These are phyloP conservation scores for Trypanosoma caninum DNA, from an alignment of 208 protist genomes.

Conservation along the genomic window DNA sequence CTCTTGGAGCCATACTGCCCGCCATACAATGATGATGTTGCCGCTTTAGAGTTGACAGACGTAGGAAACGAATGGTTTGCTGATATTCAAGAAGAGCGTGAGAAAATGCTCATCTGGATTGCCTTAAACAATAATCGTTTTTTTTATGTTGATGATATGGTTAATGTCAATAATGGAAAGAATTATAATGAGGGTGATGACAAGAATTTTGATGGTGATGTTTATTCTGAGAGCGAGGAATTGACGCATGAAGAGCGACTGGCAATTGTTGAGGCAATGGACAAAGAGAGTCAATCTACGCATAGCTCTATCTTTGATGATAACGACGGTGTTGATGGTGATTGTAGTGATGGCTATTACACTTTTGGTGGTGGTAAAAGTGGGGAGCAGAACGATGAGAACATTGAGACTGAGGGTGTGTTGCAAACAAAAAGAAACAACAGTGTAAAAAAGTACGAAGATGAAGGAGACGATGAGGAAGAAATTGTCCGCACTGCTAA, in stretches of 20 bases:
- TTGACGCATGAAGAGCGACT: background rate
- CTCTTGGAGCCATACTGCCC: constrained; percentile 85
- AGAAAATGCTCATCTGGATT: constrained; percentile 21
- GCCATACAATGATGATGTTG: constrained; percentile 49
- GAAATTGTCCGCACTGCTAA: constrained; percentile 1
- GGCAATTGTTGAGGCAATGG: constrained; percentile 25
- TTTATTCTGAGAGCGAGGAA: background rate
- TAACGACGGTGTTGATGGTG: background rate
- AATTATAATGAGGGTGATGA: constrained; percentile 27
- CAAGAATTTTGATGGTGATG: constrained; percentile 4
- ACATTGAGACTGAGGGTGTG: background rate
- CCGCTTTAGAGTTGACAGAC: constrained; percentile 28
- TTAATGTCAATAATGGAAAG: background rate
- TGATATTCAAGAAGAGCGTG: constrained; percentile 19
- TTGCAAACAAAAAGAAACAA: background rate
- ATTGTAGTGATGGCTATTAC: background rate
- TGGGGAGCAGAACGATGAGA: background rate
- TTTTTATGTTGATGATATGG: too few species aligned
- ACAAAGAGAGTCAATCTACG: constrained; percentile 50
- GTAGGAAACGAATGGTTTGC: constrained; percentile 34
- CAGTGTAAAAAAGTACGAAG: background rate
- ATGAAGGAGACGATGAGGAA: constrained; percentile 10
- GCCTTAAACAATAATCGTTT: background rate
- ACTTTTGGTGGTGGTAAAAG: background rate
- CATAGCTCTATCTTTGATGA: constrained; percentile 33